Evolutionary conservation across 257 asterid genomes (phyloP).

Genomic region (Nicotiana tabacum): DNA sequence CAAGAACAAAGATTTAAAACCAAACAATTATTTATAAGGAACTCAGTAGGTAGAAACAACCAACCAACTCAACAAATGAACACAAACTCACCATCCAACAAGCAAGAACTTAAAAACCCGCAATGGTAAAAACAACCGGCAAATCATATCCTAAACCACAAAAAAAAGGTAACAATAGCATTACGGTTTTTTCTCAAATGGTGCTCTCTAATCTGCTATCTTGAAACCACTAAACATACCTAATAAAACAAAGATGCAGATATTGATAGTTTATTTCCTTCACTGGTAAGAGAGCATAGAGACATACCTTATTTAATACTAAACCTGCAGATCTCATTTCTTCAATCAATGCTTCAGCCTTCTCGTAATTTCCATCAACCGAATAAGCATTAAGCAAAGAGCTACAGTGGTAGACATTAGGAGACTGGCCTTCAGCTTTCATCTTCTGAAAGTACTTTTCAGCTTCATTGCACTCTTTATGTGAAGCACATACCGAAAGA

Average conservation of each 20-base stretch:
- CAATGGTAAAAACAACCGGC: too few species aligned
- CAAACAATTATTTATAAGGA: too few species aligned
- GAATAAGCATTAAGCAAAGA: constrained; percentile 94
- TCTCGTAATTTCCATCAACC: constrained; percentile 53
- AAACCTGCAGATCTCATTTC: constrained; percentile 78
- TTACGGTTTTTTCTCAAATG: background rate
- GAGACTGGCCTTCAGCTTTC: constrained; percentile 83
- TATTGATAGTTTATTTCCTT: background rate
- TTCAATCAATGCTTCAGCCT: constrained; percentile 69
- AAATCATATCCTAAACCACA: too few species aligned
- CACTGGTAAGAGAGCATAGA: background rate
- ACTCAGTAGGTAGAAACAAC: too few species aligned
- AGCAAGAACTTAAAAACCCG: too few species aligned
- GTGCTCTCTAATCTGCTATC: background rate
- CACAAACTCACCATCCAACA: too few species aligned
- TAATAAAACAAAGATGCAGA: background rate
- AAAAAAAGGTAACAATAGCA: too few species aligned
- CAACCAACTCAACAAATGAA: too few species aligned
- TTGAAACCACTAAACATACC: background rate
- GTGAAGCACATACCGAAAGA: constrained; percentile 90
- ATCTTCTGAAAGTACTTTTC: constrained; percentile 77
- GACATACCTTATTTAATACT: constrained; percentile 64
- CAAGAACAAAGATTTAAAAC: too few species aligned
- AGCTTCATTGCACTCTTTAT: constrained; percentile 66
- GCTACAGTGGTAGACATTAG: constrained; percentile 88